Base-by-base conservation (phyloP, 2,329 filamentous ascomycete species). In the Phialocephala subalpina region DNA sequence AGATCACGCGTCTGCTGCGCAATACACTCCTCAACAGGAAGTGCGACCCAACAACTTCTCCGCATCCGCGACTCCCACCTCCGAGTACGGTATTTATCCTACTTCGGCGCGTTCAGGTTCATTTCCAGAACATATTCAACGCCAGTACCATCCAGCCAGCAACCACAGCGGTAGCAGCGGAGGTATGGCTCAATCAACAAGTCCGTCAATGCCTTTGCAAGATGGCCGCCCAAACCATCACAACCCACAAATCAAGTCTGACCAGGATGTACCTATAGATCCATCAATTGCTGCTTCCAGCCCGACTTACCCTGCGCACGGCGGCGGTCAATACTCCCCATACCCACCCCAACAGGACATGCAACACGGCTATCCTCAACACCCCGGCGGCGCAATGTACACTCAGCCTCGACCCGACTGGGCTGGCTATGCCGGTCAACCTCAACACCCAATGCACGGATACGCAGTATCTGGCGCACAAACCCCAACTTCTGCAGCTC, bases 171-270 rank as follows among this genome's bases (percentile, higher is more conserved):
- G 87, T 82, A 89, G 89, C 67, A 87, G 90, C 82, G 91, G 89
- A 89, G 91, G 90, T 90, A 97, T 97, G 94, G 93, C 94, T 89
- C 94, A 97, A 93, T 89, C 93, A 91, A 93, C 93, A 91, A 97
- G 94, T 97, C 92, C 93, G 94, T 97, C 93, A 83, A 87, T 93
- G 86, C 87, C 91, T 89, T 85, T 92, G 84, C 87, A 90, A 87
- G 92, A 94, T 93, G 92, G 85, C 80, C 84, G 84, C 77, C 85
- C 86, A 83, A 90, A 85, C 87, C 89, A 92, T 90, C 90, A 90
- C 84, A 86, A 87, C 83, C 85, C 87, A 80, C 85, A 88, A 86
- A 87, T 90, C 83, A 94, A 93, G 82, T 97, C 94, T 97, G 92
- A 97, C 93, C 88, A 87, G 88, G 91, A 93, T 90, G 89, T 97